A percentile compares a stretch with the other conserved stretches of the same genome.
Conservation (phyloP, 768 basidiomycete genomes). For the Nevesoporus exiguus region DNA sequence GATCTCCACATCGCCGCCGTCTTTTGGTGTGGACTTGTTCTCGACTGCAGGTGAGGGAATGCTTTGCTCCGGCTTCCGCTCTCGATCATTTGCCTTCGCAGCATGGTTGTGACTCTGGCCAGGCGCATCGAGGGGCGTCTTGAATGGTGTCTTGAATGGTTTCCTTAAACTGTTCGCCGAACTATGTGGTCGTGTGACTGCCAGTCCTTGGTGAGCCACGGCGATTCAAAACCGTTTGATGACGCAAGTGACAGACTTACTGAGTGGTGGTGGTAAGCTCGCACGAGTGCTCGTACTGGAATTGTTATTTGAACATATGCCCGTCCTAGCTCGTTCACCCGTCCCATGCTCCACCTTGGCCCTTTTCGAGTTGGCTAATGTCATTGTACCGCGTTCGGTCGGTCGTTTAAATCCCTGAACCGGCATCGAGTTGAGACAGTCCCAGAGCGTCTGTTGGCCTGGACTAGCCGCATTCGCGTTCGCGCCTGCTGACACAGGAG, state of each 20-base stretch:
- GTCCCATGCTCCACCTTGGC: slow-evolving; percentile 13
- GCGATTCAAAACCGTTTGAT: background rate
- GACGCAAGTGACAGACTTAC: slow-evolving; percentile 12
- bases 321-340: background rate
- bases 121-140: slow-evolving; percentile 53
- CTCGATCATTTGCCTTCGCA: background rate
- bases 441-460: slow-evolving; percentile 23
- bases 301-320: background rate
- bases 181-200: slow-evolving; percentile 47
- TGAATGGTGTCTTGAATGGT: slow-evolving; percentile 46
- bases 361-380: slow-evolving; percentile 19
- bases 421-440: slow-evolving; percentile 16
- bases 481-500: background rate
- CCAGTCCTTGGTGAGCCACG: background rate
- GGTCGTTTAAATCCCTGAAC: slow-evolving; percentile 27
- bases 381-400: slow-evolving; percentile 10
- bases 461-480: background rate
- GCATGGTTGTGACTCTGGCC: slow-evolving; percentile 31
- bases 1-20: slow-evolving; percentile 9
- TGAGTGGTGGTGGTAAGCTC: slow-evolving; percentile 22
- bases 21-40: background rate
- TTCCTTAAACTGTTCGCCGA: slow-evolving; percentile 43
- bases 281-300: background rate
- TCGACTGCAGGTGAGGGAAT: background rate
- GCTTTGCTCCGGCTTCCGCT: background rate